Evolutionary conservation across 2,329 filamentous ascomycete species (phyloP).

Genomic region (Lachnellula occidentalis): DNA sequence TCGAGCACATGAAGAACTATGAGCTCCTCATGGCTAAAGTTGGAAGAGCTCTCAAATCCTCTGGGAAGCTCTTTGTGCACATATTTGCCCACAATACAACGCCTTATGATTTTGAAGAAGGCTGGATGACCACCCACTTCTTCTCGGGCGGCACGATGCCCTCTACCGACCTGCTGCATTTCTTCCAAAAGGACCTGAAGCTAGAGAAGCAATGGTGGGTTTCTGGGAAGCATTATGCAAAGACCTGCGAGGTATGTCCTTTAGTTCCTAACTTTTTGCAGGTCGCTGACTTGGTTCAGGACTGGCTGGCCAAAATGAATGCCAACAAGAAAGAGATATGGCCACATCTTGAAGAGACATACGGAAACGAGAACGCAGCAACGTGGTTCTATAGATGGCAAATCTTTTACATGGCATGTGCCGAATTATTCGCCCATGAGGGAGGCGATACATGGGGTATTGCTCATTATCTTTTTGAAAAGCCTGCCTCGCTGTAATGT

Average conservation of each 20-base stretch:
- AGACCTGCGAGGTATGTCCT: slow-evolving; percentile 59
- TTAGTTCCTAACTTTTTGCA: slow-evolving; percentile 2
- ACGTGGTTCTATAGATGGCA: slow-evolving; percentile 68
- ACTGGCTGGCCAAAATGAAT: slow-evolving; percentile 59
- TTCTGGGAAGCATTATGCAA: slow-evolving; percentile 61
- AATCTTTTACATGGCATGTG: slow-evolving; percentile 67
- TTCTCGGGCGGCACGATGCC: slow-evolving; percentile 72
- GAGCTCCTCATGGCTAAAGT: slow-evolving; percentile 61
- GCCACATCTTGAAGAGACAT: slow-evolving; percentile 59
- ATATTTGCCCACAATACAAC: slow-evolving; percentile 60
- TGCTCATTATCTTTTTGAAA: slow-evolving; percentile 61
- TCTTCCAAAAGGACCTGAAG: slow-evolving; percentile 58
- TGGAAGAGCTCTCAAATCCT: slow-evolving; percentile 50
- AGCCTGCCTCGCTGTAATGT: slow-evolving; percentile 31
- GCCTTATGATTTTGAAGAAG: slow-evolving; percentile 65
- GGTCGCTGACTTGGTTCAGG: slow-evolving; percentile 31
- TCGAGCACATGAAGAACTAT: slow-evolving; percentile 76
- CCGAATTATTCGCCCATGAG: slow-evolving; percentile 61
- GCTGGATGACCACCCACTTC: slow-evolving; percentile 71
- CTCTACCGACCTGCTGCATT: slow-evolving; percentile 59
- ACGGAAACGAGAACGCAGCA: slow-evolving; percentile 52
- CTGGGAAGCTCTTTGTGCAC: slow-evolving; percentile 65
- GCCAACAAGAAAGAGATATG: slow-evolving; percentile 54
- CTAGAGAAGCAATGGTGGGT: slow-evolving; percentile 66
- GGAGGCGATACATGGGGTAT: slow-evolving; percentile 65